phyloP scores from a whole-genome alignment of 2,329 filamentous ascomycete genomes.

The Cladophialophora chaetospira region DNA sequence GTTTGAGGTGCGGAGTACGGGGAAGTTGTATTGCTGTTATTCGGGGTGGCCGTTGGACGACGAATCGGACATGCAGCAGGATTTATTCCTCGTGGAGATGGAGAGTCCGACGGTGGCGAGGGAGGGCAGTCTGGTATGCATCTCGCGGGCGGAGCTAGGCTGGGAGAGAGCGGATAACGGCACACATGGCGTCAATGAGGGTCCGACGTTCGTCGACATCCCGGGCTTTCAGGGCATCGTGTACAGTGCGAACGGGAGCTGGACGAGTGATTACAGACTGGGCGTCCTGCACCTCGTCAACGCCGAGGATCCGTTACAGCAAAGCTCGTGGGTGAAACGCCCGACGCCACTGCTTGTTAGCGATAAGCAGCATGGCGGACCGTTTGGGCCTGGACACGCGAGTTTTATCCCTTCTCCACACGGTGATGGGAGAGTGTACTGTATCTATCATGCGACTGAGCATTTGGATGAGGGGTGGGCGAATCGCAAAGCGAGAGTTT shows the following conservation, averaged over 20 bases:
- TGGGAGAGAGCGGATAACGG: constrained; percentile 32
- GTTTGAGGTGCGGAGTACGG: constrained; percentile 12
- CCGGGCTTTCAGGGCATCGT: constrained; percentile 31
- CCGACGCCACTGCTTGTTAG: constrained; percentile 25
- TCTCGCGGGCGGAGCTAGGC: constrained; percentile 24
- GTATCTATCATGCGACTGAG: constrained; percentile 33
- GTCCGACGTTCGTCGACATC: constrained; percentile 28
- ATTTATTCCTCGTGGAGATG: constrained; percentile 30
- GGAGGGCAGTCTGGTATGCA: constrained; percentile 15
- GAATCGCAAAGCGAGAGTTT: constrained; percentile 31
- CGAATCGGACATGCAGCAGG: constrained; percentile 31
- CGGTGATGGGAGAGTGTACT: constrained; percentile 22
- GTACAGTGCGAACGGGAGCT: constrained; percentile 33
- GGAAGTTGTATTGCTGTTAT: constrained; percentile 29
- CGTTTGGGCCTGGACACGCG: constrained; percentile 33
- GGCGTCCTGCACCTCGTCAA: constrained; percentile 26
- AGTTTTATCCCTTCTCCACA: constrained; percentile 29
- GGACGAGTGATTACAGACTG: constrained; percentile 33
- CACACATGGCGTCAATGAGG: constrained; percentile 32
- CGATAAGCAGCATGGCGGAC: constrained; percentile 24
- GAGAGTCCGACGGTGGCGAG: constrained; percentile 24
- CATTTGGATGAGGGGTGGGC: constrained; percentile 28
- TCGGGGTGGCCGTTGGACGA: constrained; percentile 32
- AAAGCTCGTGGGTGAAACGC: constrained; percentile 29
- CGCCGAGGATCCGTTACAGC: constrained; percentile 23